Evolutionary conservation across 31 red algal species (phyloP).

Genomic region (Asparagopsis taxiformis): DNA sequence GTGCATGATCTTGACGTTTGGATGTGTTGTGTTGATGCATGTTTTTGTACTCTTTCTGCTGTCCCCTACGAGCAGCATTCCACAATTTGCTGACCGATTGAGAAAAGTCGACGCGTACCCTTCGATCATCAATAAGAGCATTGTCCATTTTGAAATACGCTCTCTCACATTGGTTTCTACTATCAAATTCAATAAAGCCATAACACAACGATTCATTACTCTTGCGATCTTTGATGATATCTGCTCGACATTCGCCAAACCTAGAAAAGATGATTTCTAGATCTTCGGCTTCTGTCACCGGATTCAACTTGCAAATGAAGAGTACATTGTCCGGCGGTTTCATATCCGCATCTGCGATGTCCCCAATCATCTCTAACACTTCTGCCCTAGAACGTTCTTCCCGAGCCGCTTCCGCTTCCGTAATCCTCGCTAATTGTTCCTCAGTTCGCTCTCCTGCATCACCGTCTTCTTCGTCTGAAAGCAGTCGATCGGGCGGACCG

Average conservation of each 20-base stretch:
- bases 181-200: slow-evolving; percentile 89
- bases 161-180: slow-evolving; percentile 54
- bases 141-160: slow-evolving; percentile 92
- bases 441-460: slow-evolving; percentile 31
- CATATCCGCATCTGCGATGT: slow-evolving; percentile 77
- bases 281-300: slow-evolving; percentile 73
- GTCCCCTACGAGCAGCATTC: slow-evolving; percentile 36
- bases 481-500: slow-evolving; percentile 33
- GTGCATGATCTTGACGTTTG: neutral
- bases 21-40: neutral
- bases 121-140: slow-evolving; percentile 82
- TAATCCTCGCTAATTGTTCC: slow-evolving; percentile 4
- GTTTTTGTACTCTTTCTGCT: neutral
- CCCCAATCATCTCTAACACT: slow-evolving; percentile 91
- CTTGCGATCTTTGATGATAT: slow-evolving; percentile 61
- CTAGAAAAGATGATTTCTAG: slow-evolving; percentile 95
- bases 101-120: slow-evolving; percentile 75
- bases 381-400: slow-evolving; percentile 81
- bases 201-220: slow-evolving; percentile 82
- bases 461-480: slow-evolving; percentile 57
- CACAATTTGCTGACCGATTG: slow-evolving; percentile 70
- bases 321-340: slow-evolving; percentile 89
- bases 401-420: slow-evolving; percentile 30
- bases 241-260: slow-evolving; percentile 80
- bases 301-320: slow-evolving; percentile 92